A percentile compares a stretch with the other conserved stretches of the same genome.
These are phyloP conservation scores for Claviceps fusiformis DNA, from an alignment of 2,329 filamentous ascomycete species.

Conservation along the genomic window DNA sequence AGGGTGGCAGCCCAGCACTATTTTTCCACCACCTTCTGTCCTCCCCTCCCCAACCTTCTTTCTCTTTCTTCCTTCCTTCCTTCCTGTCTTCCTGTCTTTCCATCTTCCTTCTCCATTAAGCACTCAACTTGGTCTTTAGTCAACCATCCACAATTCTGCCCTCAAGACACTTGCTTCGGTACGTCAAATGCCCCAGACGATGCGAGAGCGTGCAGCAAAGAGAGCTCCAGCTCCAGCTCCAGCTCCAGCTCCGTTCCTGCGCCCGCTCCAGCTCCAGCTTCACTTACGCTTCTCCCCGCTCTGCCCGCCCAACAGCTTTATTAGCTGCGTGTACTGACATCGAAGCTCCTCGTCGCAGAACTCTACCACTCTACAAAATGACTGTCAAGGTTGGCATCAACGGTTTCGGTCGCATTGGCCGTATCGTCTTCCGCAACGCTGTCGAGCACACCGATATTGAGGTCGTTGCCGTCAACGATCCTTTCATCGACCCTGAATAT, in stretches of 20 bases:
- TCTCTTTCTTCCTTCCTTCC: background rate
- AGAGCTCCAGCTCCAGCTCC: background rate
- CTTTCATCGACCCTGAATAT: slow-evolving; percentile 96
- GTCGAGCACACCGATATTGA: slow-evolving; percentile 80
- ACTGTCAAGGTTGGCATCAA: slow-evolving; percentile 84
- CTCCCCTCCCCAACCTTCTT: background rate
- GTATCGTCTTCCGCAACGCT: slow-evolving; percentile 98
- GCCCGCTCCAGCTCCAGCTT: background rate
- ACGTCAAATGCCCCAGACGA: background rate
- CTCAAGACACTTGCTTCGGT: slow-evolving; percentile 1
- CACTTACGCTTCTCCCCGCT: background rate
- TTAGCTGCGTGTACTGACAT: background rate
- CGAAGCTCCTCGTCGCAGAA: slow-evolving; percentile 2
- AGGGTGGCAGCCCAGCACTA: slow-evolving; percentile 1
- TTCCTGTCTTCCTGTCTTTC: background rate
- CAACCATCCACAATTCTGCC: slow-evolving; percentile 2
- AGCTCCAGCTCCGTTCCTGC: background rate
- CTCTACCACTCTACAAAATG: slow-evolving; percentile 19
- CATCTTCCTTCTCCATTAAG: background rate
- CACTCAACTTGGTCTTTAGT: background rate
- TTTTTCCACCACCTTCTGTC: slow-evolving; percentile 3
- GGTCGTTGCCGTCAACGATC: slow-evolving; percentile 95
- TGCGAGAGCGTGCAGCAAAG: background rate
- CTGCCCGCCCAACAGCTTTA: background rate
- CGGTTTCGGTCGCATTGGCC: slow-evolving; percentile 98